Base-by-base conservation (phyloP, 1,284 basidiomycete species). In the Coniferiporia sulphurascens region DNA sequence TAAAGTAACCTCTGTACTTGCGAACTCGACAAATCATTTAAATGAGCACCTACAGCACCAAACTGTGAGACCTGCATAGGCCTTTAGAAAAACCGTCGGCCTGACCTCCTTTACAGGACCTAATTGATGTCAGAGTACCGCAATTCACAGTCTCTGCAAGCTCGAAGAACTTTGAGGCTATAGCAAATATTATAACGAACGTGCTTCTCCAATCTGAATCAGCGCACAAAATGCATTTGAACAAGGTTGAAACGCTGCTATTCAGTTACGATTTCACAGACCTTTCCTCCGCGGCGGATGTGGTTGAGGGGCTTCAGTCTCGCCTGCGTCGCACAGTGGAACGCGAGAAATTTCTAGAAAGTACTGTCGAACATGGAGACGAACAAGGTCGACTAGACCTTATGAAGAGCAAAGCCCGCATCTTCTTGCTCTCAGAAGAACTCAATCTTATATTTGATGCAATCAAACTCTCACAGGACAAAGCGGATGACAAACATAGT, bases 191-290 rank as follows among this genome's bases (percentile, higher is more conserved):
- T 63, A 87, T 97, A 64, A 94, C 91, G 6, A 87, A 95, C 67
- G 78, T 98, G 21, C 73, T 96, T 12, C 82, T 97, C 10, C 95
- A 96, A 72, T 87, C 90, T 36, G 94, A 98, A 70, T 89, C 91
- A 4, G 86, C 85, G 0, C 87, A 93, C 67, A 90, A 90, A 68
- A 82, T 80, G 51, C 86, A 87, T 10, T 75, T 86, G 60, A 86
- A 93, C 65, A 85, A 85, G 66, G 76, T 96, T 48, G 91, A 98
- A 73, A 89, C 85, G 21, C 82, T 97, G 67, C 78, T 94, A 45
- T 93, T 95, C 74, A 89, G 86, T 41, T 95, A 96, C 72, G 95
- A 98, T 73, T 94, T 96, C 67, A 87, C 86, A 10, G 91, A 98
- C 71, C 76, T 91, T 54, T 70, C 72, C 49, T 82, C 85, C 48